Conservation (phyloP, 805 yeast species). For the Ogataea henricii region DNA sequence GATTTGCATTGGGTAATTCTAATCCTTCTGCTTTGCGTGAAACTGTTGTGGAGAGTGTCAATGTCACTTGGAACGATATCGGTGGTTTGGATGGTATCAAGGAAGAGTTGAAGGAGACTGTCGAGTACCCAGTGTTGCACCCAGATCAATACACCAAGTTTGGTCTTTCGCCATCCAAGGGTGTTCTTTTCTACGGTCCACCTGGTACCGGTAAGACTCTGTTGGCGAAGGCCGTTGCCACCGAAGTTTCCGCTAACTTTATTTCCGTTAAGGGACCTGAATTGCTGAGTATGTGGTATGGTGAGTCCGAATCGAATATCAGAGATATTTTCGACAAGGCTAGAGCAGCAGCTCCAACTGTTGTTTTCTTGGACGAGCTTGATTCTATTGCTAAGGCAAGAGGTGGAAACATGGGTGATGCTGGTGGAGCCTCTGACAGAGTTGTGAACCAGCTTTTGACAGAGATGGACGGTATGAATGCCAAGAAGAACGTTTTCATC, state of each 20-base stretch:
- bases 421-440: conserved; percentile 96
- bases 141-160: conserved; percentile 99
- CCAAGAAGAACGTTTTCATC: conserved; percentile 97
- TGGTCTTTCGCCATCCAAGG: conserved; percentile 97
- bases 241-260: conserved; percentile 97
- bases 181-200: conserved; percentile 98
- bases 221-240: conserved; percentile 98
- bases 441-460: conserved; percentile 95
- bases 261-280: conserved; percentile 98
- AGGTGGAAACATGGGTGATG: conserved; percentile 89
- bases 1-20: conserved; percentile 95
- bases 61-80: conserved; percentile 99
- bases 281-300: conserved; percentile 97
- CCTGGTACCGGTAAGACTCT: conserved; percentile 99
- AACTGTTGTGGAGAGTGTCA: conserved; percentile 97
- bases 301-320: conserved; percentile 96
- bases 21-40: conserved; percentile 99
- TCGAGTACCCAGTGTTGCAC: conserved; percentile 97
- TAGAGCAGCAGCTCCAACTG: conserved; percentile 99
- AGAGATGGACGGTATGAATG: conserved; percentile 99
- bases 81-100: conserved; percentile 98
- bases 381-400: conserved; percentile 97
- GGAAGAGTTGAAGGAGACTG: conserved; percentile 97
- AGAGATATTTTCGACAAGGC: conserved; percentile 98
- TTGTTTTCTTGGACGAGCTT: conserved; percentile 96